phyloP scores from a whole-genome alignment of 1,284 basidiomycete species.

The Cutaneotrichosporon dermatis region DNA sequence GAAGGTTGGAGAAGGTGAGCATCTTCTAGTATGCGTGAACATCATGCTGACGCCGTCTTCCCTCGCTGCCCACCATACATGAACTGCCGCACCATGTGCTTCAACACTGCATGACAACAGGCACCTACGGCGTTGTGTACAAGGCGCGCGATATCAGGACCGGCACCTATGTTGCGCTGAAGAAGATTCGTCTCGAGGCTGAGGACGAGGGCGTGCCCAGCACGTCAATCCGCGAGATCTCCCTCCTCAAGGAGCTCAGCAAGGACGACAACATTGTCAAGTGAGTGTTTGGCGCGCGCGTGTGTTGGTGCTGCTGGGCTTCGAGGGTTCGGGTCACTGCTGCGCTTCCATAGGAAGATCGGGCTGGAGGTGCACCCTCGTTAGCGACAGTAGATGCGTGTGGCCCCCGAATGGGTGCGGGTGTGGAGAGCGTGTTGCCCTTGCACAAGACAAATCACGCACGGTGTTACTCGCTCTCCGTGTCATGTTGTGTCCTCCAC shows the following conservation, averaged over 20 bases:
- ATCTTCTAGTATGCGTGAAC: too few species aligned
- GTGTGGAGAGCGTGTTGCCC: too few species aligned
- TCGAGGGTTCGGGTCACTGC: too few species aligned
- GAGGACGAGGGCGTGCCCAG: conserved; percentile 93
- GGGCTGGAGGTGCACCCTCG: too few species aligned
- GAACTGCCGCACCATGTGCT: background rate
- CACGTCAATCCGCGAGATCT: conserved; percentile 96
- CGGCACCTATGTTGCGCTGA: conserved; percentile 81
- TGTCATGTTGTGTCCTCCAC: background rate
- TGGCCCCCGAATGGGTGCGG: too few species aligned
- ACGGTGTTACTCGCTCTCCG: background rate
- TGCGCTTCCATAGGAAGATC: too few species aligned
- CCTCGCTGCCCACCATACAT: background rate
- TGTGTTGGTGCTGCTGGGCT: too few species aligned
- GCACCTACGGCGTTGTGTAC: conserved; percentile 98
- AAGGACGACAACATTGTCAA: conserved; percentile 92
- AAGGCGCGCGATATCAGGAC: conserved; percentile 75
- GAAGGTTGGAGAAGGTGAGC: conserved; percentile 63
- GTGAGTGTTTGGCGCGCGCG: conserved; percentile 25
- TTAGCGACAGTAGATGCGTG: too few species aligned
- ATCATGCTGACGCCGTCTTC: background rate
- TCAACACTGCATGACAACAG: conserved; percentile 51
- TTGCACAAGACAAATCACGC: background rate
- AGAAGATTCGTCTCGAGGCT: conserved; percentile 95
- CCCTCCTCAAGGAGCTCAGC: conserved; percentile 83